phyloP scores from a whole-genome alignment of 192 early-diverging fungal species.

The Chytriomyces hyalinus region DNA sequence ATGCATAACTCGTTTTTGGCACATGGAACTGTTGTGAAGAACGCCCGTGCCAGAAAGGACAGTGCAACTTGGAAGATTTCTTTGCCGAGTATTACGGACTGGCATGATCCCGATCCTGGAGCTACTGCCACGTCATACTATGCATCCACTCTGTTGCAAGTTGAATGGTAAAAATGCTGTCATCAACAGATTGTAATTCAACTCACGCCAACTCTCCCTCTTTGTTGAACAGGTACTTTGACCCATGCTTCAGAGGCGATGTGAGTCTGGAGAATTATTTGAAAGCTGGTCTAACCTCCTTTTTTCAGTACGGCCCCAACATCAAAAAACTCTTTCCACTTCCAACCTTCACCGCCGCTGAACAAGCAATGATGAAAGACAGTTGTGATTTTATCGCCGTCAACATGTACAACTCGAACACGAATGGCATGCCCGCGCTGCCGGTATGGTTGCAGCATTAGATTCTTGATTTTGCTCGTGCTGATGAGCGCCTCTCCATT shows the following conservation, averaged over 20 bases:
- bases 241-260: constrained; percentile 48
- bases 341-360: constrained; percentile 42
- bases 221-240: constrained; percentile 22
- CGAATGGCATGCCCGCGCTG: background rate
- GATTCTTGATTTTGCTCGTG: background rate
- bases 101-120: constrained; percentile 23
- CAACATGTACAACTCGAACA: constrained; percentile 47
- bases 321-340: constrained; percentile 20
- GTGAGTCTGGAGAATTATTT: background rate
- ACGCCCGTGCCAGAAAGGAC: constrained; percentile 26
- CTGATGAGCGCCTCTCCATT: background rate
- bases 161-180: constrained; percentile 6
- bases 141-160: background rate
- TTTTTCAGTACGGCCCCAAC: constrained; percentile 12
- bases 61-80: constrained; percentile 33
- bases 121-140: background rate
- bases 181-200: background rate
- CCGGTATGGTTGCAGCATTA: background rate
- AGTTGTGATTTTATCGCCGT: constrained; percentile 54
- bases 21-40: constrained; percentile 34
- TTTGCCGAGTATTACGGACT: constrained; percentile 32
- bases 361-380: constrained; percentile 43
- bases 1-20: constrained; percentile 27
- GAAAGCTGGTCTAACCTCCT: background rate
- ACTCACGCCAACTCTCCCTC: background rate